phyloP scores from a whole-genome alignment of 306 rosid species.

The Ormosia semicastrata region DNA sequence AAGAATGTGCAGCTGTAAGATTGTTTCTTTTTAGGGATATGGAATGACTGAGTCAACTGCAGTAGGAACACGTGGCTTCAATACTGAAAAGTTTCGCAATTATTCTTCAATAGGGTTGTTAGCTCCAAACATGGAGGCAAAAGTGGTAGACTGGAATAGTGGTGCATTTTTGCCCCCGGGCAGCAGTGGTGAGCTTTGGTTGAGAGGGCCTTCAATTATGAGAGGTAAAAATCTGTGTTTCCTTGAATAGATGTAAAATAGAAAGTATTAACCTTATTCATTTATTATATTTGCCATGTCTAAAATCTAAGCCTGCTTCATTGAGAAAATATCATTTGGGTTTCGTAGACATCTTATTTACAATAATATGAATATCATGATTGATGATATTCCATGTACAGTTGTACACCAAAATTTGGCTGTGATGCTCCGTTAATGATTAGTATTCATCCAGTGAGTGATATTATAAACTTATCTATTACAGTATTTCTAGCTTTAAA shows the following conservation, averaged over 20 bases:
- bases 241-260: conserved; percentile 6
- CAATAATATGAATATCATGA: not conserved
- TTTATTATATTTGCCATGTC: not conserved
- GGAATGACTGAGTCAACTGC: conserved; percentile 94
- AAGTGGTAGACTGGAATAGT: conserved; percentile 65
- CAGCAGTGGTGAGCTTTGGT: conserved; percentile 77
- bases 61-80: conserved; percentile 83
- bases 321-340: not conserved
- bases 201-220: conserved; percentile 80
- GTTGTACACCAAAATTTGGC: not conserved
- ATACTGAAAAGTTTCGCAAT: conserved; percentile 53
- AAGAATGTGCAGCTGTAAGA: conserved; percentile 1
- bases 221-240: conserved; percentile 50
- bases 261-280: not conserved
- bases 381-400: not conserved
- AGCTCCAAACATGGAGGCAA: conserved; percentile 88
- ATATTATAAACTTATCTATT: not conserved
- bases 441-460: not conserved
- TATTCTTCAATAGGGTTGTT: conserved; percentile 76
- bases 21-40: conserved; percentile 64
- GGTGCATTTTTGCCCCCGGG: conserved; percentile 71
- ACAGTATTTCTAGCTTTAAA: not conserved
- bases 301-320: not conserved
- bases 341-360: not conserved
- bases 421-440: not conserved